Evolutionary conservation across 192 early-diverging fungal genomes (phyloP).

Genomic region (Gaertneriomyces semiglobifer): DNA sequence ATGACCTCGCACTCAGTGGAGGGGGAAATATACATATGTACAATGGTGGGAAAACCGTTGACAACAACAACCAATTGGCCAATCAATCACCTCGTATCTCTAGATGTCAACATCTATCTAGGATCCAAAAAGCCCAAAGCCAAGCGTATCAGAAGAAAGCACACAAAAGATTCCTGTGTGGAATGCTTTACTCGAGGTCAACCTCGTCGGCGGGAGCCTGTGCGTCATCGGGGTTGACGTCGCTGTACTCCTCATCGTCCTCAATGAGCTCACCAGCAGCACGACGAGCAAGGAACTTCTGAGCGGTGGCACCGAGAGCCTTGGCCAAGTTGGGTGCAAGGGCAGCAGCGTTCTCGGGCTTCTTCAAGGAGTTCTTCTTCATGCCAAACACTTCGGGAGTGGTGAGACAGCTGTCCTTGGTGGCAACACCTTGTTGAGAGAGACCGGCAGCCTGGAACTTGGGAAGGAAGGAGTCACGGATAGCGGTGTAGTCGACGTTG

Average conservation of each 20-base stretch:
- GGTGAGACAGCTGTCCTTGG: constrained; percentile 18
- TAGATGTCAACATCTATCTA: no score
- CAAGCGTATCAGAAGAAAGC: no score
- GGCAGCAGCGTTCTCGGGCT: constrained; percentile 5
- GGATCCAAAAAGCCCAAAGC: no score
- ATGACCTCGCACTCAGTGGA: no score
- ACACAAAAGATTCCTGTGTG: no score
- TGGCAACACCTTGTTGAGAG: constrained; percentile 25
- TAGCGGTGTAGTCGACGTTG: constrained; percentile 32
- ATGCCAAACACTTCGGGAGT: constrained; percentile 16
- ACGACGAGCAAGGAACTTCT: constrained; percentile 18
- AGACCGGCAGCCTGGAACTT: constrained; percentile 31
- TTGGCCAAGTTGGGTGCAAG: background rate
- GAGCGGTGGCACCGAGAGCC: constrained; percentile 15
- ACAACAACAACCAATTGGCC: no score
- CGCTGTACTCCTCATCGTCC: background rate
- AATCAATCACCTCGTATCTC: no score
- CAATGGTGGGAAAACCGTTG: no score
- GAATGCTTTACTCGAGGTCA: no score
- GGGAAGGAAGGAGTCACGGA: constrained; percentile 18
- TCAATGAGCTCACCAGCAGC: constrained; percentile 13
- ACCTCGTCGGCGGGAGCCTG: no score
- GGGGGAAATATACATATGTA: no score
- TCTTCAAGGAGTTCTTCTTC: constrained; percentile 24
- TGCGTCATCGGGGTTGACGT: constrained; percentile 24